Base-by-base conservation (phyloP, 768 basidiomycete genomes). In the Pleurotus citrinopileatus region DNA sequence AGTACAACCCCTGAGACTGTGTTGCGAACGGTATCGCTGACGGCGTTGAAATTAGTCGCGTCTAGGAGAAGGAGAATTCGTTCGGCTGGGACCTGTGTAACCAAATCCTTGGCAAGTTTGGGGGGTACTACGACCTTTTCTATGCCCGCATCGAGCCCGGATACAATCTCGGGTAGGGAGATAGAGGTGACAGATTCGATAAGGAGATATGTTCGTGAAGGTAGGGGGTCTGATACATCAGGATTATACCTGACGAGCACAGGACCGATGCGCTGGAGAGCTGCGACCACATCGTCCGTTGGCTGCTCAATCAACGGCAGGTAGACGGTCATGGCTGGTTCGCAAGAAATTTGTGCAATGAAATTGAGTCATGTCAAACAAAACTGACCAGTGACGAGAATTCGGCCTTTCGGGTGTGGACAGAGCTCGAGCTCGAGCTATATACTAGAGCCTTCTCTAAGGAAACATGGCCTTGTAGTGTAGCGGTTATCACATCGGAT, bases 1-100 rank as follows among this genome's bases (percentile, higher is more conserved):
- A 93, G 80, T 38, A 94, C 74, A 3, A 94, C 86, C 48, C 89
- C 91, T 26, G 89, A 87, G 51, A 91, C 83, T 15, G 82, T 83
- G 60, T 76, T 83, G 25, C 87, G 82, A 47, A 89, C 76, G 58
- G 77, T 86, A 66, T 91, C 87, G 3, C 88, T 82, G 29, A 93
- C 83, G 15, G 89, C 84, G 59, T 81, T 87, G 57, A 83, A 82
- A 59, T 83, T 87, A 53, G 75, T 82, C 26, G 84, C 84, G 58
- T 90, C 89, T 55, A 95, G 77, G 25, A 91, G 78, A 48, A 97
- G 78, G 40, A 91, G 66, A 52, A 98, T 72, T 15, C 94, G 80
- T 19, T 89, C 79, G 2, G 83, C 69, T 2, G 91, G 89, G 25
- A 96, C 70, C 25, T 73, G 58, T n/a, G 79, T 83, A 42, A 89